Base-by-base conservation (phyloP, 257 asterid genomes). In the Solanum pimpinellifolium region DNA sequence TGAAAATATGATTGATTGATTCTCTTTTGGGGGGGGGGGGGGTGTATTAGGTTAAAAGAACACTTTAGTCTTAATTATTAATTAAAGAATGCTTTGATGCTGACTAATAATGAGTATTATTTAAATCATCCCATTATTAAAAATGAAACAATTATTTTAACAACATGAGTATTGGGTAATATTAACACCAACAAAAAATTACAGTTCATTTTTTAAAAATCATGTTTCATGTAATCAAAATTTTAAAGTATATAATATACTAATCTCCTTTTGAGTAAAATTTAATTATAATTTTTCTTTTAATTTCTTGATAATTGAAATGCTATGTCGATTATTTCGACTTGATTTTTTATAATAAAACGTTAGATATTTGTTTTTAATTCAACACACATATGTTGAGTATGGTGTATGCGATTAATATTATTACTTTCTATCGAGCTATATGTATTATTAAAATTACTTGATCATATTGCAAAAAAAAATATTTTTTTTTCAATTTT, bases 1-100 rank as follows among this genome's bases (percentile, higher is more conserved):
- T 47, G 68, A 80, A 47, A 80, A 49, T 10, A 39, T 80, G 84
- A 80, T 47, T 80, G 27, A 47, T 15, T 78, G 83, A 77, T 42
- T 27, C 5, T 3, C 16, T 14, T 3, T 0, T 21, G 6, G 12
- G 31, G 31, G 52, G 2, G 52, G 12, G 14, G 4, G 2, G 8
- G 7, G 9, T 15, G 84, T 47, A 86, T 91, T 91, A 83, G 91
- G 92, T 87, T 77, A 87, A 88, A 88, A 88, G 88, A 56, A 23
- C 83, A 27, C 90, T 90, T 90, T 88, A 87, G 60, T 84, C 90
- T 78, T 86, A 84, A 66, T 78, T 78, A 76, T n/a, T n/a, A 76
- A 76, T n/a, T 76, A 42, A 42, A 76, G 83, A 76, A n/a, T 42
- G 29, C 60, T 76, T 13, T 76, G 83, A 76, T 42, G 23, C 49